These are phyloP conservation scores for Tolypocladium sp. DNA, from an alignment of 2,329 filamentous ascomycete species.

Conservation along the genomic window DNA sequence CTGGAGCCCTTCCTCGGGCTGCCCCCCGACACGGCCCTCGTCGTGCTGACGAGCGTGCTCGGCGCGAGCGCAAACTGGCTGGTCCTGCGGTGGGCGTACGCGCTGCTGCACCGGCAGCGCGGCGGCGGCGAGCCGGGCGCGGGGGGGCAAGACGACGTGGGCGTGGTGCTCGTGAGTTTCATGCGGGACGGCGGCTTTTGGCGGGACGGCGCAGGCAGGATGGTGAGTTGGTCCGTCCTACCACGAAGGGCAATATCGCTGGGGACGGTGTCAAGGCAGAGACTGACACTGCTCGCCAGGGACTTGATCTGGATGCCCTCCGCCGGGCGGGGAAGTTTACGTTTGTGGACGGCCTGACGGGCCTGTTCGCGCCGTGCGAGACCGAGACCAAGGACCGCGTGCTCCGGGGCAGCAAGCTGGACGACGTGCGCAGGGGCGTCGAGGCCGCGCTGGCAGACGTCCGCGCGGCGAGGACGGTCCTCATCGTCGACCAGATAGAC, in stretches of 20 bases:
- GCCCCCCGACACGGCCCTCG: conserved; percentile 48
- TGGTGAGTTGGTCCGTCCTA: conserved; percentile 34
- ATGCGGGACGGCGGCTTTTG: conserved; percentile 72
- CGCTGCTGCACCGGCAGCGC: conserved; percentile 24
- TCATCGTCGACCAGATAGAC: conserved; percentile 60
- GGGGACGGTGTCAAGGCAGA: too few species aligned
- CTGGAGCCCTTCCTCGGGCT: conserved; percentile 55
- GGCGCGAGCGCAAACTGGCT: conserved; percentile 60
- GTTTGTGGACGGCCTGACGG: conserved; percentile 67
- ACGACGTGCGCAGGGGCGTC: conserved; percentile 29
- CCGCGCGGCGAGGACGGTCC: conserved; percentile 30
- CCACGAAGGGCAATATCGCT: neutral
- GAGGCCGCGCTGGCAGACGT: conserved; percentile 28
- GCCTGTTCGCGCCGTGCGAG: conserved; percentile 33
- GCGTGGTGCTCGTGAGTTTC: conserved; percentile 74
- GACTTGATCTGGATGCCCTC: conserved; percentile 59
- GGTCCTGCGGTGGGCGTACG: conserved; percentile 44
- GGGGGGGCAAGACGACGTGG: conserved; percentile 21
- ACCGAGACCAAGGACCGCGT: conserved; percentile 7
- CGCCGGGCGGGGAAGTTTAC: conserved; percentile 50
- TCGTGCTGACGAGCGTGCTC: conserved; percentile 59
- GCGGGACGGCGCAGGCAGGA: conserved; percentile 58
- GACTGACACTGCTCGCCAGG: conserved; percentile 28
- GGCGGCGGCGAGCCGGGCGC: conserved; percentile 13
- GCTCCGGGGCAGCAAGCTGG: conserved; percentile 21